phyloP scores from a whole-genome alignment of 1,284 basidiomycete genomes.

The Fistulinella cinereoalba region DNA sequence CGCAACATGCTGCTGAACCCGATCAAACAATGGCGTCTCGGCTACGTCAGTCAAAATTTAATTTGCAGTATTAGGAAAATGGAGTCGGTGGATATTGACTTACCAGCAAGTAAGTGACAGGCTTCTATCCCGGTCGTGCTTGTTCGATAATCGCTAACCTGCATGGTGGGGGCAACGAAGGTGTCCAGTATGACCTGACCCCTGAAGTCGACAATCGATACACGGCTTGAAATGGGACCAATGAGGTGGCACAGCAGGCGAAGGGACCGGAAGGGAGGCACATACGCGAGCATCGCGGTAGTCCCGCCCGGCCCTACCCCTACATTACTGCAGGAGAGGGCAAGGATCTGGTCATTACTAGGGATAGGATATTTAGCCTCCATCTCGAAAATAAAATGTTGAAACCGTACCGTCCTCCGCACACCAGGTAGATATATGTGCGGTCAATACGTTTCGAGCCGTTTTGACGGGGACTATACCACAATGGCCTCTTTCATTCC shows the following conservation, averaged over 20 bases:
- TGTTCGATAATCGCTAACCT: constrained; percentile 72
- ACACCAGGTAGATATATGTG: constrained; percentile 25
- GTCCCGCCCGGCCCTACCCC: constrained; percentile 74
- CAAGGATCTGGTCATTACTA: constrained; percentile 46
- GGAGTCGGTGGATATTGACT: constrained; percentile 17
- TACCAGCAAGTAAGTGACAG: constrained; percentile 50
- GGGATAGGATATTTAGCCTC: constrained; percentile 34
- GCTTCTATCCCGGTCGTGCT: constrained; percentile 66
- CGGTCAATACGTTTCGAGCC: constrained; percentile 10
- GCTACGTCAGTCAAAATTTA: constrained; percentile 15
- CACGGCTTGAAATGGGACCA: constrained; percentile 42
- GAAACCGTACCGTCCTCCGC: constrained; percentile 17
- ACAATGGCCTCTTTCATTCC: constrained; percentile 16
- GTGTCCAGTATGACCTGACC: constrained; percentile 57
- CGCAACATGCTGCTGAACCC: constrained; percentile 62
- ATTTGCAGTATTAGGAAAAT: constrained; percentile 1
- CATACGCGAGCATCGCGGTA: constrained; percentile 74
- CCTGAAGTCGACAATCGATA: constrained; percentile 61
- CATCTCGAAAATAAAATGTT: constrained; percentile 23
- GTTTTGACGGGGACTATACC: constrained; percentile 17
- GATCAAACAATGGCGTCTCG: constrained; percentile 43
- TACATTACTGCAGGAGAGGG: constrained; percentile 60
- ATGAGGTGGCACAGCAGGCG: constrained; percentile 14
- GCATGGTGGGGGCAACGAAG: constrained; percentile 65
- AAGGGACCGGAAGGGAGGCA: constrained; percentile 14